These are phyloP conservation scores for Notholithocarpus densiflorus DNA, from an alignment of 306 rosid genomes.

Conservation along the genomic window DNA sequence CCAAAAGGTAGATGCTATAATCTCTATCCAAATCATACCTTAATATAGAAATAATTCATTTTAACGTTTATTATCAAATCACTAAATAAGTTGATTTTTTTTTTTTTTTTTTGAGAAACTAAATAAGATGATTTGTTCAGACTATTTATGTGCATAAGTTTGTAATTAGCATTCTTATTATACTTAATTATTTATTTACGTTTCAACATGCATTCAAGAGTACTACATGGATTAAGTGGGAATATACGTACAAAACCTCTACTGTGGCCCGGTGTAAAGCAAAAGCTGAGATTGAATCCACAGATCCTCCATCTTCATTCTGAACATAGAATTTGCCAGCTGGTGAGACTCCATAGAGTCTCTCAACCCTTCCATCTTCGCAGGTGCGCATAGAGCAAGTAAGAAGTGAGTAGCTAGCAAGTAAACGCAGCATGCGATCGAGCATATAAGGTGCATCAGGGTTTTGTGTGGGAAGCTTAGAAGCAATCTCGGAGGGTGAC, in stretches of 20 bases:
- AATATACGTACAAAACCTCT: constrained; percentile 9
- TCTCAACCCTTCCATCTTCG: no score
- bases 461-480: constrained; percentile 1
- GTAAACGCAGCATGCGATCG: constrained; percentile 27
- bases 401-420: constrained; percentile 12
- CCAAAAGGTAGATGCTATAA: no score
- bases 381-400: constrained; percentile 7
- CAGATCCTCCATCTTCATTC: background rate
- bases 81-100: no score
- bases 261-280: background rate
- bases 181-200: no score
- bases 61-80: no score
- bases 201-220: no score
- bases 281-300: constrained; percentile 5
- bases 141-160: no score
- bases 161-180: no score
- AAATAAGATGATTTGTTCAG: no score
- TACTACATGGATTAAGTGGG: background rate
- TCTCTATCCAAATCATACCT: no score
- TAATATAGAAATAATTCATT: no score
- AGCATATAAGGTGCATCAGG: constrained; percentile 4
- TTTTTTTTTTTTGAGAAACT: no score
- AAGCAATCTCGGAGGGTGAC: constrained; percentile 27
- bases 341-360: background rate
- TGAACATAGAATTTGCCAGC: constrained; percentile 23